Evolutionary conservation across 805 yeast genomes (phyloP).

Genomic region (Saturnispora sanitii): DNA sequence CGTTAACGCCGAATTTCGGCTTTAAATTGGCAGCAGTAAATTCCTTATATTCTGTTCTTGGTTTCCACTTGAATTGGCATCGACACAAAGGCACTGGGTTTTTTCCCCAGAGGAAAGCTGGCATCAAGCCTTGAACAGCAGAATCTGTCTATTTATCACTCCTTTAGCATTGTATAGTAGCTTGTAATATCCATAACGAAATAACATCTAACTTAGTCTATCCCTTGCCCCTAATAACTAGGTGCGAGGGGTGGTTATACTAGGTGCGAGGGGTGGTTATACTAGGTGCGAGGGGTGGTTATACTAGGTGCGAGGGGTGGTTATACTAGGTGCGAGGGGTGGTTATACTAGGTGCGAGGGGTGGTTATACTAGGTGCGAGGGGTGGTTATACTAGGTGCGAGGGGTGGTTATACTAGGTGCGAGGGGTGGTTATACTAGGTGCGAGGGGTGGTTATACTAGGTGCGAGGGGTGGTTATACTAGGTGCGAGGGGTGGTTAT

Average conservation of each 20-base stretch:
- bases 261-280: not conserved
- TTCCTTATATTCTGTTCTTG: too few relatives aligned
- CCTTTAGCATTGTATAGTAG: too few relatives aligned
- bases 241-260: not conserved
- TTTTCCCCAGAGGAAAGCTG: too few relatives aligned
- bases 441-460: not conserved
- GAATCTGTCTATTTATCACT: too few relatives aligned
- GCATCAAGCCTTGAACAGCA: too few relatives aligned
- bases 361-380: not conserved
- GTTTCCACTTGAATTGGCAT: too few relatives aligned
- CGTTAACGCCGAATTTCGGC: too few relatives aligned
- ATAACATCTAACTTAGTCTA: too few relatives aligned
- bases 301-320: not conserved
- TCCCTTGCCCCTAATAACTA: too few relatives aligned
- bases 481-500: not conserved
- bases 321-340: not conserved
- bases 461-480: not conserved
- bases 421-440: not conserved
- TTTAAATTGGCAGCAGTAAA: too few relatives aligned
- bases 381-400: not conserved
- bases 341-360: not conserved
- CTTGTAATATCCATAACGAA: too few relatives aligned
- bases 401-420: not conserved
- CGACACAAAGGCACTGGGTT: too few relatives aligned
- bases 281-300: not conserved